These are phyloP conservation scores for Zygosaccharomyces pseudobailii DNA, from an alignment of 1,139 yeast species.

Conservation along the genomic window DNA sequence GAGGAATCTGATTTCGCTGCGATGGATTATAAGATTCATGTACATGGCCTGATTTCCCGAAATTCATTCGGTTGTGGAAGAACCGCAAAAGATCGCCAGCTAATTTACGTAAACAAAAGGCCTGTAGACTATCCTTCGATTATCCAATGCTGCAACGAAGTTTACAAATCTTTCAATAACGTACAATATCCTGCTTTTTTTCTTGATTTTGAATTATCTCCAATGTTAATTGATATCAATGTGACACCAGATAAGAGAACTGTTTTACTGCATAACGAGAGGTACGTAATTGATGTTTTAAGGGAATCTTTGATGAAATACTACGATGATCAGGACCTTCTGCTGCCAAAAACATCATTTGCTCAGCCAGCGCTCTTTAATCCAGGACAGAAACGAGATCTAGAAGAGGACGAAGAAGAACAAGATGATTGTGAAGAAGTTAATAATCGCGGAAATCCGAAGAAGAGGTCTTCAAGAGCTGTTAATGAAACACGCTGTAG, in stretches of 20 bases:
- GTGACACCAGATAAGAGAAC: conserved; percentile 87
- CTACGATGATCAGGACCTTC: conserved; percentile 45
- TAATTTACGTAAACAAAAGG: conserved; percentile 64
- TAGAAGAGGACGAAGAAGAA: conserved; percentile 8
- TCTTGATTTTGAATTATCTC: conserved; percentile 51
- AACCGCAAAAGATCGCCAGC: conserved; percentile 67
- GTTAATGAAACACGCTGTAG: background rate
- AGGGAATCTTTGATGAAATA: conserved; percentile 40
- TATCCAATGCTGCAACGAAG: conserved; percentile 61
- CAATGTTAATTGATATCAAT: conserved; percentile 65
- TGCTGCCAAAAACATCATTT: conserved; percentile 24
- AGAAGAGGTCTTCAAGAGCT: background rate
- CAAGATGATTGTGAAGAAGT: conserved; percentile 7
- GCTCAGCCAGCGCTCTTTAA: conserved; percentile 6
- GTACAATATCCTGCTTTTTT: conserved; percentile 73
- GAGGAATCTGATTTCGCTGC: conserved; percentile 16
- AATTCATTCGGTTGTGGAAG: conserved; percentile 77
- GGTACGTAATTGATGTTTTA: conserved; percentile 48
- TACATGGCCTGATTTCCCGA: conserved; percentile 65
- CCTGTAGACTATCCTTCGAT: conserved; percentile 63
- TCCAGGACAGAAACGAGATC: background rate
- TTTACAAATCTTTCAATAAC: conserved; percentile 64
- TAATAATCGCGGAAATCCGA: background rate
- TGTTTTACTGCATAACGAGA: conserved; percentile 65
- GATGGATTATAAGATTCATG: conserved; percentile 32